These are phyloP conservation scores for Phalaenopsis hybrid DNA, from an alignment of 116 monocot genomes.

Conservation along the genomic window DNA sequence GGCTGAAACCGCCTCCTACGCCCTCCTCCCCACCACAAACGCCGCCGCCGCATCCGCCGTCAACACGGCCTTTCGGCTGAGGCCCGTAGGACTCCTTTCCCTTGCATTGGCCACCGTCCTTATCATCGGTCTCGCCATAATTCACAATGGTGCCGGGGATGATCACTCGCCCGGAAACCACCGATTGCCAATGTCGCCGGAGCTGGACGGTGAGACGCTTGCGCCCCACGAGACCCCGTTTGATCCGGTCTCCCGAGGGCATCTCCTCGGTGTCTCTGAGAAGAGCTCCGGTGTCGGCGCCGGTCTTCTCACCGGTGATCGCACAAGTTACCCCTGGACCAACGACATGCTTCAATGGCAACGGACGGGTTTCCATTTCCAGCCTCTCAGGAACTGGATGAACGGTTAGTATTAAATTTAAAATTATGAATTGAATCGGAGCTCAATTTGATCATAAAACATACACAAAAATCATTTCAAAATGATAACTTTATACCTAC, in stretches of 20 bases:
- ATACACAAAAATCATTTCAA: no score
- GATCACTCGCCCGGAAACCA: not conserved
- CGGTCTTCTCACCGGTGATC: not conserved
- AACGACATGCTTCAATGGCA: constrained; percentile 44
- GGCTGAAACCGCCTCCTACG: not conserved
- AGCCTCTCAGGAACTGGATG: constrained; percentile 49
- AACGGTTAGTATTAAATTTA: constrained; percentile 12
- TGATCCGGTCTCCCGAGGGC: constrained; percentile 13
- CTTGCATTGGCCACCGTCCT: not conserved
- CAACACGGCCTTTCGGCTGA: no score
- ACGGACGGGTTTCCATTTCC: constrained; percentile 51
- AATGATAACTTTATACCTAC: no score
- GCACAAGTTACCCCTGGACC: constrained; percentile 24
- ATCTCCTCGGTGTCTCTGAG: constrained; percentile 27
- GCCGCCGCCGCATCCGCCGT: not conserved
- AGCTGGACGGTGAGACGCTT: not conserved
- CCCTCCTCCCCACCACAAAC: not conserved
- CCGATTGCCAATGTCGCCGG: not conserved
- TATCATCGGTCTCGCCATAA: not conserved
- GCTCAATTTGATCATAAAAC: no score
- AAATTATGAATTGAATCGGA: no score
- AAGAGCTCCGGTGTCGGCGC: constrained; percentile 10
- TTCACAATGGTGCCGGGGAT: not conserved
- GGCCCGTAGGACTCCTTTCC: not conserved
- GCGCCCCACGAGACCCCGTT: not conserved